A percentile compares a stretch with the other conserved stretches of the same genome.
phyloP scores from a whole-genome alignment of 176 grass and related monocot genomes.

The Sorghum bicolor region Sorghum_bicolor_NCBIv3 NC_012870.2:15836001-15836500 shows the following conservation, averaged over 20 bases:
- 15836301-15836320: background rate
- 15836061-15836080: slow-evolving; percentile 43
- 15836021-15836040: background rate
- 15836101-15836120: background rate
- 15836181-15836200: background rate
- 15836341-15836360: too few species aligned
- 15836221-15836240: slow-evolving; percentile 16
- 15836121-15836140: slow-evolving; percentile 19
- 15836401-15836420: background rate
- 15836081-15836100: background rate
- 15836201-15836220: background rate
- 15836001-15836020: slow-evolving; percentile 15
- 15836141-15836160: too few species aligned
- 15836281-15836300: background rate
- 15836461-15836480: slow-evolving; percentile 13
- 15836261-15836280: slow-evolving; percentile 33
- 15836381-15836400: background rate
- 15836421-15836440: background rate
- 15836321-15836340: background rate
- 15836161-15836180: background rate
- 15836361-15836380: background rate
- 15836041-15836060: slow-evolving; percentile 10
- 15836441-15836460: slow-evolving; percentile 50
- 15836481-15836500: slow-evolving; percentile 44
- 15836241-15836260: slow-evolving; percentile 16